phyloP scores from a whole-genome alignment of 179 eudicot species.

The Drosera spatulata region DNA sequence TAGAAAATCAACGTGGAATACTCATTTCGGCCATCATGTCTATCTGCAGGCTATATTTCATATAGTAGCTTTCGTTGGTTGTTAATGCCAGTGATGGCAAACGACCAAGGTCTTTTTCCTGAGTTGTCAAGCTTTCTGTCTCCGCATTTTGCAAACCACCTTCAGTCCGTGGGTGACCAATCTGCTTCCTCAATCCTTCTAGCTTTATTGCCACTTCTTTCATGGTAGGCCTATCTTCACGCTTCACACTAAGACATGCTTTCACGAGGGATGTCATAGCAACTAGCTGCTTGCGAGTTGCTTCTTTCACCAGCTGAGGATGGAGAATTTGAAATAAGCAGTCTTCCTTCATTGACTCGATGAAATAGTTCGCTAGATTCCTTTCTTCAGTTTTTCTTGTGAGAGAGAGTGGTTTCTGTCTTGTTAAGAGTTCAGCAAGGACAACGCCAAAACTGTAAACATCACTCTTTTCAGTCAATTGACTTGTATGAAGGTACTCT shows the following conservation, averaged over 20 bases:
- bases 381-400: background rate
- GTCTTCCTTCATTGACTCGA: background rate
- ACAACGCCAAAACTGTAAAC: constrained; percentile 14
- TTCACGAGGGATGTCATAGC: constrained; percentile 4
- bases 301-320: constrained; percentile 3
- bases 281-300: background rate
- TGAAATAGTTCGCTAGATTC: constrained; percentile 6
- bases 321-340: constrained; percentile 2
- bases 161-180: no score
- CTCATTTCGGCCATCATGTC: no score
- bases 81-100: no score
- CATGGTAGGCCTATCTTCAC: constrained; percentile 8
- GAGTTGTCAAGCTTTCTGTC: no score
- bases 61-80: no score
- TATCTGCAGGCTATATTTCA: no score
- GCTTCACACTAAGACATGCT: constrained; percentile 3
- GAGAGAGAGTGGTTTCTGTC: constrained; percentile 4
- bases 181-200: background rate
- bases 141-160: no score
- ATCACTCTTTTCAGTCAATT: constrained; percentile 10
- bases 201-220: constrained; percentile 9
- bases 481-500: constrained; percentile 4
- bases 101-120: no score
- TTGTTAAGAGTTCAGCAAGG: background rate
- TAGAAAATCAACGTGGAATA: no score